Evolutionary conservation across 2,329 filamentous ascomycete genomes (phyloP), one percentile per base, ranked within the genome.

Genomic region (Coniochaeta sp.): DNA sequence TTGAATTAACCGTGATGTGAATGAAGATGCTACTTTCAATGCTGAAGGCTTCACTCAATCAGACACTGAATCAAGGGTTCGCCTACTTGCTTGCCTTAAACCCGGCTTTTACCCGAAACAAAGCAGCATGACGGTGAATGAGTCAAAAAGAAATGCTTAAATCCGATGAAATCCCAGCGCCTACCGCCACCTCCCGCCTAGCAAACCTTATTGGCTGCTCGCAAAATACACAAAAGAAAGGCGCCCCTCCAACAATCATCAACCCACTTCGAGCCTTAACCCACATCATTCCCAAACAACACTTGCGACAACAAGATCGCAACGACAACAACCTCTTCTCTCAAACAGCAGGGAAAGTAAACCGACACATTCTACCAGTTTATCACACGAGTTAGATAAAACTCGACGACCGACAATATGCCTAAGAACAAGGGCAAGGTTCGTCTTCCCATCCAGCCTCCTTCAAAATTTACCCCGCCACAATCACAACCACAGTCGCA

Each of bases 401-500:
- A 22, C 38, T n/a, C 38, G 38, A 42, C n/a, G n/a, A 24, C 20
- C 38, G 28, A 4, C 67, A 85, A 74, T 57, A 96, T 96, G 91
- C 91, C 91, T 67, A 96, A 96, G 89, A 96, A 96, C 74, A 96
- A 96, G 86, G 91, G 91, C 91, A 96, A 96, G 78, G 91, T 95
- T 46, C 38, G 57, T 51, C 53, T 35, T 48, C 52, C 31, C 51
- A 49, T 35, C 10, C n/a, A n/a, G n/a, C n/a, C n/a, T n/a, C 38
- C 20, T 18, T 10, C 33, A 24, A 10, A 26, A 55, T 48, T 35
- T 54, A 49, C 53, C 35, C 28, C 47, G 30, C 38, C 30, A 28
- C 20, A 47, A 20, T 27, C 16, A 18, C 33, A 18, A 18, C 38
- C 18, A 42, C 38, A 42, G 12, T 14, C 10, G 38, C 20, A 14